Evolutionary conservation across 1,284 basidiomycete genomes (phyloP).

Genomic region (Coniferiporia weirii): DNA sequence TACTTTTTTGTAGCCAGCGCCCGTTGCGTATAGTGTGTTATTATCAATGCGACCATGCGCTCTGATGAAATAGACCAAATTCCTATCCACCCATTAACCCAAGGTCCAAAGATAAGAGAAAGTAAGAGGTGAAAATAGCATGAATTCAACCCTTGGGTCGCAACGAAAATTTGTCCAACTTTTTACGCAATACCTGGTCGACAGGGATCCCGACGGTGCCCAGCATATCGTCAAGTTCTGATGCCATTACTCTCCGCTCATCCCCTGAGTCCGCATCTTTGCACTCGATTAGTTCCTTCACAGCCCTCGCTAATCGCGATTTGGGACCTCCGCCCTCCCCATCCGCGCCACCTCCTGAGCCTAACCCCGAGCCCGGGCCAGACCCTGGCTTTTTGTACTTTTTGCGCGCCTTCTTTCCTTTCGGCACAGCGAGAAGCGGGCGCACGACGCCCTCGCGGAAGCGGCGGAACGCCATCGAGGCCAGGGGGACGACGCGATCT

Average conservation of each 20-base stretch:
- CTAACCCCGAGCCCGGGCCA: constrained; percentile 33
- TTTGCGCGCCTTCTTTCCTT: constrained; percentile 35
- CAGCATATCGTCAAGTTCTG: constrained; percentile 47
- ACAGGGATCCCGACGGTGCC: constrained; percentile 50
- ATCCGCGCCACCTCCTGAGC: constrained; percentile 24
- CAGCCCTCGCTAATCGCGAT: constrained; percentile 59
- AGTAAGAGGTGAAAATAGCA: background rate
- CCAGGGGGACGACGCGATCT: constrained; percentile 59
- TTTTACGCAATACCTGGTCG: constrained; percentile 61
- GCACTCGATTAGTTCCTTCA: constrained; percentile 57
- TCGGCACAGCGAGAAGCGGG: constrained; percentile 56
- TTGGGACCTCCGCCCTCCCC: constrained; percentile 39
- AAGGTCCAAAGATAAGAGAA: background rate
- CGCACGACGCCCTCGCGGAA: constrained; percentile 69
- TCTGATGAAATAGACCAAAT: background rate
- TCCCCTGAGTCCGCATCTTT: constrained; percentile 34
- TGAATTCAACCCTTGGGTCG: background rate
- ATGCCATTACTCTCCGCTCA: constrained; percentile 41
- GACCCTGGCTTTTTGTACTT: constrained; percentile 26
- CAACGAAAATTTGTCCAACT: constrained; percentile 46
- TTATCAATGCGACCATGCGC: background rate
- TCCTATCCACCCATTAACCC: background rate
- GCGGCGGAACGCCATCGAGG: constrained; percentile 57
- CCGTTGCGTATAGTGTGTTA: background rate
- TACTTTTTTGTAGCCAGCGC: background rate